phyloP scores from a whole-genome alignment of 1,284 basidiomycete species.

The Ganoderma lingzhi region DNA sequence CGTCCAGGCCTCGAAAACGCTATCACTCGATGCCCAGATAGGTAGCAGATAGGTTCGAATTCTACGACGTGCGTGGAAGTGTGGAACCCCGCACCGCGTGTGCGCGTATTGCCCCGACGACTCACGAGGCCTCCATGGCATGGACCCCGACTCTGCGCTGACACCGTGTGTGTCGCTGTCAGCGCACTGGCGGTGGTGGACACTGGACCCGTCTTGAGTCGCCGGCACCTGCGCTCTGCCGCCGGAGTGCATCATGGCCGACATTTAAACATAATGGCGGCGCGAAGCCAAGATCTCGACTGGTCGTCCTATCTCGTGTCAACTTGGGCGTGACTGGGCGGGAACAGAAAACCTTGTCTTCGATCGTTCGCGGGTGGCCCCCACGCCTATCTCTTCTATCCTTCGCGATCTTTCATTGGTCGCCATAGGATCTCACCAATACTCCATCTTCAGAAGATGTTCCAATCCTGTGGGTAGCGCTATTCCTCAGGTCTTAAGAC shows the following conservation, averaged over 20 bases:
- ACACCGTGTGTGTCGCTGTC: background rate
- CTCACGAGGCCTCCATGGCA: background rate
- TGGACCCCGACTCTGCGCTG: conserved; percentile 4
- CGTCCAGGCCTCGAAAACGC: conserved; percentile 9
- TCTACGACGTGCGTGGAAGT: conserved; percentile 1
- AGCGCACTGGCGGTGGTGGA: background rate
- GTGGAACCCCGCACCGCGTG: background rate
- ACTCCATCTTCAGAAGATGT: background rate
- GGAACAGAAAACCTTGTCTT: conserved; percentile 4
- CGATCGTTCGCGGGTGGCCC: conserved; percentile 3
- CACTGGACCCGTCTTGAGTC: background rate
- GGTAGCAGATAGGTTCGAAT: background rate
- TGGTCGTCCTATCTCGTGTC: background rate
- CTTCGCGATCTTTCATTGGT: conserved; percentile 9
- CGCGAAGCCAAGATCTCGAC: conserved; percentile 9
- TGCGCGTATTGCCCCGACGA: background rate
- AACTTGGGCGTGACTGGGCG: background rate
- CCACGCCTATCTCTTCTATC: conserved; percentile 4
- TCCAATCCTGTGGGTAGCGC: conserved; percentile 9
- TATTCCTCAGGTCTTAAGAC: background rate
- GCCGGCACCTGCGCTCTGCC: conserved; percentile 5
- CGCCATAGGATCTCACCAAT: conserved; percentile 3
- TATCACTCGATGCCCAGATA: background rate
- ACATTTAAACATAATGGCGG: conserved; percentile 1
- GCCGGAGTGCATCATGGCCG: conserved; percentile 2